Evolutionary conservation across 108 stramenopile species (phyloP).

Genomic region (Skeletonema marinoi): DNA sequence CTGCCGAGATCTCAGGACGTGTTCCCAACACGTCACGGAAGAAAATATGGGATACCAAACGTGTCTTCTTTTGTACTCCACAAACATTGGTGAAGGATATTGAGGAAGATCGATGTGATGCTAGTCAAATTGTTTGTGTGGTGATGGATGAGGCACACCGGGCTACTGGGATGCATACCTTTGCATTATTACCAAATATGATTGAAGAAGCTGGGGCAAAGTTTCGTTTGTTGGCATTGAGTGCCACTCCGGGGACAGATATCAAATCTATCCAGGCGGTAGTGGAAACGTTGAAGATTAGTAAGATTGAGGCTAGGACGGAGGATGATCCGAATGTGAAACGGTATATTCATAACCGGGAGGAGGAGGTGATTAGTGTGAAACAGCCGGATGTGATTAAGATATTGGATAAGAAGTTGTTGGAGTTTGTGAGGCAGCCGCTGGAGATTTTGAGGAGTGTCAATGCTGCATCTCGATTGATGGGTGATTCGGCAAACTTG

Average conservation of each 20-base stretch:
- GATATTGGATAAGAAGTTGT: conserved; percentile 53
- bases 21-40: conserved; percentile 38
- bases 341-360: conserved; percentile 78
- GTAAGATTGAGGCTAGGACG: conserved; percentile 77
- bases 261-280: conserved; percentile 86
- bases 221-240: conserved; percentile 85
- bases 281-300: conserved; percentile 64
- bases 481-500: conserved; percentile 47
- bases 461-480: conserved; percentile 30
- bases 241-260: conserved; percentile 95
- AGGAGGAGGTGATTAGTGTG: conserved; percentile 70
- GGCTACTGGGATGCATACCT: conserved; percentile 91
- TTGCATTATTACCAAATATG: conserved; percentile 63
- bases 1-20: conserved; percentile 78
- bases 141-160: conserved; percentile 98
- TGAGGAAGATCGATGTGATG: conserved; percentile 50
- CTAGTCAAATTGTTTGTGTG: conserved; percentile 77
- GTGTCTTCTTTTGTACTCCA: conserved; percentile 97
- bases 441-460: conserved; percentile 48
- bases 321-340: conserved; percentile 85
- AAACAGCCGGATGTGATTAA: conserved; percentile 43
- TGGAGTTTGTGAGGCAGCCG: conserved; percentile 56
- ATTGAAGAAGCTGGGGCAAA: conserved; percentile 56
- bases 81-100: conserved; percentile 95
- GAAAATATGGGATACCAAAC: conserved; percentile 65